Conservation (phyloP, 2,329 filamentous ascomycete genomes). For the Penicillium decumbens region DNA sequence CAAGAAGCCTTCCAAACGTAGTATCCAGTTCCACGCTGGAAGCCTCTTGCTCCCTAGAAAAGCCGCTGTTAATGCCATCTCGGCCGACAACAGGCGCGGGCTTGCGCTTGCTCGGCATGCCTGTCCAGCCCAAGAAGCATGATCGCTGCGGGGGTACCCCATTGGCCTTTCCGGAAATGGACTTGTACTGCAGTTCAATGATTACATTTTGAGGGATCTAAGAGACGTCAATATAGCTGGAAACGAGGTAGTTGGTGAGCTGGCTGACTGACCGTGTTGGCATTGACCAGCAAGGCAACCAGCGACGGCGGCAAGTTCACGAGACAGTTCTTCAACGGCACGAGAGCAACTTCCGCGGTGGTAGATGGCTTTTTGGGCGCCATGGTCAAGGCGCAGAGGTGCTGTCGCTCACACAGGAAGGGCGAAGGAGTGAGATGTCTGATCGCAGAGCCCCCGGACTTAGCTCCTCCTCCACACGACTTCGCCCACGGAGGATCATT, state of each 20-base stretch:
- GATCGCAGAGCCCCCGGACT: slow-evolving; percentile 20
- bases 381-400: slow-evolving; percentile 31
- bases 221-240: slow-evolving; percentile 13
- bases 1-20: slow-evolving; percentile 71
- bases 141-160: slow-evolving; percentile 57
- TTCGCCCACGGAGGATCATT: not conserved
- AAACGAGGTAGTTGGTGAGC: slow-evolving; percentile 4
- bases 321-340: slow-evolving; percentile 87
- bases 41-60: slow-evolving; percentile 69
- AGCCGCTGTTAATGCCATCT: slow-evolving; percentile 63
- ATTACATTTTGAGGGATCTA: slow-evolving; percentile 93
- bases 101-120: slow-evolving; percentile 89
- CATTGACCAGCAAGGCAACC: slow-evolving; percentile 77
- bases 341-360: slow-evolving; percentile 76
- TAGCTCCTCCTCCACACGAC: slow-evolving; percentile 10
- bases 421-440: slow-evolving; percentile 11
- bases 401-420: slow-evolving; percentile 11
- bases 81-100: slow-evolving; percentile 67
- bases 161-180: slow-evolving; percentile 50
- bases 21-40: slow-evolving; percentile 80
- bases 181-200: slow-evolving; percentile 79
- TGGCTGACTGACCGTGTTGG: slow-evolving; percentile 70
- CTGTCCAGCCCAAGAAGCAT: slow-evolving; percentile 91
- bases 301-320: slow-evolving; percentile 85
- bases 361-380: slow-evolving; percentile 53